Conservation (phyloP, 768 basidiomycete species). For the Russula dissimulans region DNA sequence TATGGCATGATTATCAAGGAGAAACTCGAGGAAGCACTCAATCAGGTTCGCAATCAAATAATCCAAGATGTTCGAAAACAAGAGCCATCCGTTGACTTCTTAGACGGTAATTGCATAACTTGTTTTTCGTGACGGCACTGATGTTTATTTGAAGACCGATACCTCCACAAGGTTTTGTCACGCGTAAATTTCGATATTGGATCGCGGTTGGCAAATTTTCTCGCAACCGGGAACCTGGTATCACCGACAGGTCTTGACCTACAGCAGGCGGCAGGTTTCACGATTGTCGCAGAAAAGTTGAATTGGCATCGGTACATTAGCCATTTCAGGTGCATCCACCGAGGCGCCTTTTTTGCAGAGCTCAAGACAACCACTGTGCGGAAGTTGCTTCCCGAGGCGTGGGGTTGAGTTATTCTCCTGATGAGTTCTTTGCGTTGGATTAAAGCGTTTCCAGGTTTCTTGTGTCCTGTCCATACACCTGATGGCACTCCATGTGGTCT, state of each 20-base stretch:
- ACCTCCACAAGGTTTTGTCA: slow-evolving; percentile 63
- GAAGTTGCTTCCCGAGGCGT: slow-evolving; percentile 93
- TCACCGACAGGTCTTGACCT: slow-evolving; percentile 94
- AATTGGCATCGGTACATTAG: slow-evolving; percentile 98
- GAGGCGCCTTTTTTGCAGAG: slow-evolving; percentile 98
- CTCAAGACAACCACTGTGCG: slow-evolving; percentile 97
- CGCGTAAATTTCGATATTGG: slow-evolving; percentile 91
- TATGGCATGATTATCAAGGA: slow-evolving; percentile 99
- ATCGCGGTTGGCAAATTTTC: slow-evolving; percentile 80
- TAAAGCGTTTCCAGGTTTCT: slow-evolving; percentile 53
- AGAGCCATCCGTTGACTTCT: slow-evolving; percentile 74
- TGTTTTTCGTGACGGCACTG: background rate
- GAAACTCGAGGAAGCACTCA: slow-evolving; percentile 83
- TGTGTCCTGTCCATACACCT: slow-evolving; percentile 98
- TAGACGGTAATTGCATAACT: slow-evolving; percentile 53
- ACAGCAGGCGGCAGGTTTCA: slow-evolving; percentile 97
- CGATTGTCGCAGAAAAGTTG: slow-evolving; percentile 96
- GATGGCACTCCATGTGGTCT: slow-evolving; percentile 98
- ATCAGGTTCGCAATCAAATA: slow-evolving; percentile 61
- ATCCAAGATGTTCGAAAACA: slow-evolving; percentile 64
- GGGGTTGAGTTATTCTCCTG: slow-evolving; percentile 51
- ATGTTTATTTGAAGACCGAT: slow-evolving; percentile 48
- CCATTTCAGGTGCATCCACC: slow-evolving; percentile 97
- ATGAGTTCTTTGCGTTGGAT: background rate
- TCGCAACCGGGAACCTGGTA: slow-evolving; percentile 93